Conservation (phyloP, 2,329 filamentous ascomycete genomes). For the Orbilia javanica region DNA sequence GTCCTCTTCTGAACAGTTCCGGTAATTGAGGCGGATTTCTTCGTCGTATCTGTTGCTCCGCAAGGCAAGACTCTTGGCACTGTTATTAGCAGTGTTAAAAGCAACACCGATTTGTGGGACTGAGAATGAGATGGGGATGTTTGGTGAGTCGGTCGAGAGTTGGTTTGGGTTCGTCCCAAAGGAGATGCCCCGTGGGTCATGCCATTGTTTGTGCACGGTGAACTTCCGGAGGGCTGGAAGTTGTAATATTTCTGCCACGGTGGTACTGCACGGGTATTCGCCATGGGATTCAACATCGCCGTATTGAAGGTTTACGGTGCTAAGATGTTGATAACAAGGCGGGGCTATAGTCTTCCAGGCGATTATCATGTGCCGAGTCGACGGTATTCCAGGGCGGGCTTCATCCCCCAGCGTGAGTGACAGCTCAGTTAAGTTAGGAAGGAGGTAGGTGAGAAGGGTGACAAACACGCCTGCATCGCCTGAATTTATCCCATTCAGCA, state of each 20-base stretch:
- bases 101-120: background rate
- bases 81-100: slow-evolving; percentile 1
- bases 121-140: slow-evolving; percentile 35
- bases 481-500: slow-evolving; percentile 36
- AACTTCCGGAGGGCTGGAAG: slow-evolving; percentile 39
- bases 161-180: slow-evolving; percentile 27
- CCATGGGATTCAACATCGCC: slow-evolving; percentile 36
- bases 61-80: slow-evolving; percentile 2
- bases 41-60: slow-evolving; percentile 45
- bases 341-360: slow-evolving; percentile 48
- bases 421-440: slow-evolving; percentile 45
- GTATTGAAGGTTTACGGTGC: slow-evolving; percentile 40
- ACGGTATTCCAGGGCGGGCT: slow-evolving; percentile 28
- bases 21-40: slow-evolving; percentile 46
- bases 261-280: slow-evolving; percentile 35
- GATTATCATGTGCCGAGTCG: slow-evolving; percentile 48
- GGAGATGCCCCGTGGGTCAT: slow-evolving; percentile 20
- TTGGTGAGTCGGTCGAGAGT: slow-evolving; percentile 24
- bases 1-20: slow-evolving; percentile 47
- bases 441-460: slow-evolving; percentile 34
- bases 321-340: slow-evolving; percentile 38
- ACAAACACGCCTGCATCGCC: slow-evolving; percentile 44
- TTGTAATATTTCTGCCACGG: slow-evolving; percentile 34
- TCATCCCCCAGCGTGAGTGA: slow-evolving; percentile 39
- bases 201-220: slow-evolving; percentile 44